phyloP scores from a whole-genome alignment of 768 basidiomycete species.

The Serendipita indica region DNA sequence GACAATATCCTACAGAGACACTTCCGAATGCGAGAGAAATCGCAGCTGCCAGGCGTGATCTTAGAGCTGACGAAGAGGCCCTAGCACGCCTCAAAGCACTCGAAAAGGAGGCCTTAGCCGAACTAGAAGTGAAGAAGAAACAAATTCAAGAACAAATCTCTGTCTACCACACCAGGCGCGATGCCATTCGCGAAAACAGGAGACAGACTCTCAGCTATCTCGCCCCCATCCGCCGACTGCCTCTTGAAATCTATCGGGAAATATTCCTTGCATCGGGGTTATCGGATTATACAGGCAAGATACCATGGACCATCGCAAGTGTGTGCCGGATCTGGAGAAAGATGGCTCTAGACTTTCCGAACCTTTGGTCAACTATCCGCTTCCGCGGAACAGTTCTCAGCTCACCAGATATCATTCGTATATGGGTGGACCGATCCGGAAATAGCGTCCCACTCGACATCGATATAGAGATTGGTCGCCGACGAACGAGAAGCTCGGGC shows the following conservation, averaged over 20 bases:
- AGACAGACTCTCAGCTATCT: conserved; percentile 45
- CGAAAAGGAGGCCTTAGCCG: conserved; percentile 38
- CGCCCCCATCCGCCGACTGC: conserved; percentile 56
- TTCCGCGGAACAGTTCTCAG: conserved; percentile 53
- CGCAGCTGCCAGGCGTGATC: conserved; percentile 35
- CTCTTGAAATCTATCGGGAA: conserved; percentile 54
- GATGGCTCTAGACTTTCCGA: conserved; percentile 9
- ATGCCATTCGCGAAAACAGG: conserved; percentile 33
- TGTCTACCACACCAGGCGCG: conserved; percentile 37
- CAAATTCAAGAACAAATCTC: conserved; percentile 29
- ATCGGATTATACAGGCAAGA: conserved; percentile 51
- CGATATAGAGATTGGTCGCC: conserved; percentile 32
- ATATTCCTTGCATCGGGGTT: conserved; percentile 52
- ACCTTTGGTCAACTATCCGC: conserved; percentile 38
- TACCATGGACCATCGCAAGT: conserved; percentile 50
- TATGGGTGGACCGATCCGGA: conserved; percentile 74
- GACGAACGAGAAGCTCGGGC: conserved; percentile 14
- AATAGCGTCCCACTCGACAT: conserved; percentile 57
- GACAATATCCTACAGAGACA: not conserved
- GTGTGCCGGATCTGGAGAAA: not conserved
- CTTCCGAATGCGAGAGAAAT: conserved; percentile 45
- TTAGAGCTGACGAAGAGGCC: conserved; percentile 22
- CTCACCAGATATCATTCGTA: conserved; percentile 62
- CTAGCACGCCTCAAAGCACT: conserved; percentile 34
- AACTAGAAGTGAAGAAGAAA: conserved; percentile 41